phyloP scores from a whole-genome alignment of 257 asterid species.

The Lithospermum erythrorhizon region DNA sequence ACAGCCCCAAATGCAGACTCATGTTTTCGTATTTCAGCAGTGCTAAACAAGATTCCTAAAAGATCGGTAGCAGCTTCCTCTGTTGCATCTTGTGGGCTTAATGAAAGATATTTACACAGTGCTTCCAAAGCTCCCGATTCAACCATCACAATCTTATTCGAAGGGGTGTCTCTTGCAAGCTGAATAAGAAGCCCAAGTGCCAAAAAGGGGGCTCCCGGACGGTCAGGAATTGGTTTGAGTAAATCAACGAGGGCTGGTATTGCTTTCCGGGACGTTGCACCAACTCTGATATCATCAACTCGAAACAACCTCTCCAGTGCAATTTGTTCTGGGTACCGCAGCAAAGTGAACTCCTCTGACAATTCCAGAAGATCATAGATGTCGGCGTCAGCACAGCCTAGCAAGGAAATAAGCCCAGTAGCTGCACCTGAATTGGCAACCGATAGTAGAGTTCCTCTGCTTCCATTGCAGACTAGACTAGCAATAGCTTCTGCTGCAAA shows the following conservation, averaged over 20 bases:
- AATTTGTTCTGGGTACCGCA: slow-evolving; percentile 84
- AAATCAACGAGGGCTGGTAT: slow-evolving; percentile 96
- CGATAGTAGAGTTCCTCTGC: slow-evolving; percentile 98
- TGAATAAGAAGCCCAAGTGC: slow-evolving; percentile 84
- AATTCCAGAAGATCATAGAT: slow-evolving; percentile 71
- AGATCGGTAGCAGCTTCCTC: slow-evolving; percentile 99
- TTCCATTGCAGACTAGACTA: slow-evolving; percentile 95
- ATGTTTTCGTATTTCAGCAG: slow-evolving; percentile 90
- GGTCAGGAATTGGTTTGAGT: slow-evolving; percentile 95
- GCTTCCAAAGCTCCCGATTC: slow-evolving; percentile 97
- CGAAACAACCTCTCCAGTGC: slow-evolving; percentile 92
- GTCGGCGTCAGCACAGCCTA: slow-evolving; percentile 87
- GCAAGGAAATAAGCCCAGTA: slow-evolving; percentile 77
- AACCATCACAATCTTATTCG: slow-evolving; percentile 87
- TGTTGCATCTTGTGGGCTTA: slow-evolving; percentile 88
- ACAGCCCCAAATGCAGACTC: slow-evolving; percentile 97
- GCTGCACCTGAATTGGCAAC: slow-evolving; percentile 96
- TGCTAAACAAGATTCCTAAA: slow-evolving; percentile 81
- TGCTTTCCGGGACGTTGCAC: slow-evolving; percentile 96
- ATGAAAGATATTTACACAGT: slow-evolving; percentile 83
- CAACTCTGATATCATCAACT: slow-evolving; percentile 91
- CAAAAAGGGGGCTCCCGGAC: slow-evolving; percentile 96
- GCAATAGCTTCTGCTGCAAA: slow-evolving; percentile 93
- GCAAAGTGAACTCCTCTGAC: slow-evolving; percentile 71
- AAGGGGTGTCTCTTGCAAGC: slow-evolving; percentile 74